A percentile compares a stretch with the other conserved stretches of the same genome.
These are phyloP conservation scores for Phellopilus nigrolimitatus DNA, from an alignment of 1,284 basidiomycete species.

Conservation along the genomic window DNA sequence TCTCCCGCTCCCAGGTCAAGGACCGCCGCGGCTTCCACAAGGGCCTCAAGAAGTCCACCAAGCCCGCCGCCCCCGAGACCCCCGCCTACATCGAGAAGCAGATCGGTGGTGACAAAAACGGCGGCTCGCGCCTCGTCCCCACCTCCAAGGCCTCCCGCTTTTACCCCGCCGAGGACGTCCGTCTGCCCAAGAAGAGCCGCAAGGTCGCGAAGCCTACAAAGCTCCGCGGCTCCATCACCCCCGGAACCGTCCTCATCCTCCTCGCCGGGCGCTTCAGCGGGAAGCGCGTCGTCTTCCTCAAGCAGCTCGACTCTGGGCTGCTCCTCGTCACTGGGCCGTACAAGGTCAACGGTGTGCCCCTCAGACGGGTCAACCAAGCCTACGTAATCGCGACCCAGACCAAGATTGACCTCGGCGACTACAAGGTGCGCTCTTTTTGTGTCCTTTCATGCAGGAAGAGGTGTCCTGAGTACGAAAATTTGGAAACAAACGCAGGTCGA, in stretches of 20 bases:
- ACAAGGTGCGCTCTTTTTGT: constrained; percentile 58
- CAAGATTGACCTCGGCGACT: constrained; percentile 79
- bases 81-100: constrained; percentile 74
- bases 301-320: constrained; percentile 92
- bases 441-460: too few species aligned
- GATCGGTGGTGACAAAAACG: constrained; percentile 90
- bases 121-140: constrained; percentile 82
- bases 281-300: constrained; percentile 98
- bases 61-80: constrained; percentile 54
- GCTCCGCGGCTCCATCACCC: constrained; percentile 87
- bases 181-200: constrained; percentile 86
- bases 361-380: constrained; percentile 97
- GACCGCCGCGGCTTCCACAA: constrained; percentile 77
- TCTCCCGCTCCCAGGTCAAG: constrained; percentile 78
- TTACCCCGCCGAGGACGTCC: constrained; percentile 97
- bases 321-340: constrained; percentile 96
- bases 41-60: constrained; percentile 75
- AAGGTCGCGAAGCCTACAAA: constrained; percentile 76
- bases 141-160: constrained; percentile 87
- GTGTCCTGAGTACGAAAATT: too few species aligned
- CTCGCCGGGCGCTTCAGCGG: constrained; percentile 98
- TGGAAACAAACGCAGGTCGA: constrained; percentile 61
- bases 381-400: constrained; percentile 99
- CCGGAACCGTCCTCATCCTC: constrained; percentile 94
- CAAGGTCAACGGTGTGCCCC: constrained; percentile 98